phyloP scores from a whole-genome alignment of 2,329 filamentous ascomycete species.

The Lachnellula subtilissima region DNA sequence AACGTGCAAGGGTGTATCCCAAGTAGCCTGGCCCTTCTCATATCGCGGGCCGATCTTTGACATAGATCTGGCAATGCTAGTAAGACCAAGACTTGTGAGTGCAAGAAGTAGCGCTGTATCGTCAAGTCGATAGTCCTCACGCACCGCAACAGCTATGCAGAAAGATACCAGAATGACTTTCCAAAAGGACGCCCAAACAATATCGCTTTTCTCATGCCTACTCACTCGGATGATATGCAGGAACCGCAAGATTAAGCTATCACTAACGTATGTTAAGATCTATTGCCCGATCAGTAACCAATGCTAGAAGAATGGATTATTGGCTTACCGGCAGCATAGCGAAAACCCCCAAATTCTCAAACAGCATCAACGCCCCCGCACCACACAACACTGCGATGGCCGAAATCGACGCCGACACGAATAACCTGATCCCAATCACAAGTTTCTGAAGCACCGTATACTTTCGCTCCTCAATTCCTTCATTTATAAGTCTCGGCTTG shows the following conservation, averaged over 20 bases:
- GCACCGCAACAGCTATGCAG: slow-evolving; percentile 7
- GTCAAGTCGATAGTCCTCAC: slow-evolving; percentile 25
- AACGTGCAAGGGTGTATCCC: slow-evolving; percentile 18
- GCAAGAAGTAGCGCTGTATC: slow-evolving; percentile 12
- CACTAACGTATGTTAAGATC: slow-evolving; percentile 27
- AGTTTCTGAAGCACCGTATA: slow-evolving; percentile 11
- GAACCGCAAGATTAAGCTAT: slow-evolving; percentile 21
- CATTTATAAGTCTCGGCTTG: slow-evolving; percentile 6
- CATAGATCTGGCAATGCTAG: slow-evolving; percentile 22
- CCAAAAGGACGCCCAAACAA: slow-evolving; percentile 10
- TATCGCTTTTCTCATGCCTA: neutral
- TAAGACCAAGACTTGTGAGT: slow-evolving; percentile 15
- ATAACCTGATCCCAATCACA: slow-evolving; percentile 15
- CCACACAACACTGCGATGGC: slow-evolving; percentile 19
- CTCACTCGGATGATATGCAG: slow-evolving; percentile 13
- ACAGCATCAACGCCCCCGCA: slow-evolving; percentile 20
- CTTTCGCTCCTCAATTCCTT: neutral
- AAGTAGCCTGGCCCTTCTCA: slow-evolving; percentile 13
- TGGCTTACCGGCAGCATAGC: slow-evolving; percentile 24
- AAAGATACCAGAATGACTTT: slow-evolving; percentile 16
- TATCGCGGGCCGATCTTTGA: slow-evolving; percentile 19
- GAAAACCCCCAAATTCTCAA: slow-evolving; percentile 23
- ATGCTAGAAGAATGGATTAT: neutral
- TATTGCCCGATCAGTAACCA: neutral
- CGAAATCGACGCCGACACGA: slow-evolving; percentile 14